Evolutionary conservation across 1,284 basidiomycete genomes (phyloP), one percentile per base, ranked within the genome.

Genomic region (Cryptococcus depauperatus): DNA sequence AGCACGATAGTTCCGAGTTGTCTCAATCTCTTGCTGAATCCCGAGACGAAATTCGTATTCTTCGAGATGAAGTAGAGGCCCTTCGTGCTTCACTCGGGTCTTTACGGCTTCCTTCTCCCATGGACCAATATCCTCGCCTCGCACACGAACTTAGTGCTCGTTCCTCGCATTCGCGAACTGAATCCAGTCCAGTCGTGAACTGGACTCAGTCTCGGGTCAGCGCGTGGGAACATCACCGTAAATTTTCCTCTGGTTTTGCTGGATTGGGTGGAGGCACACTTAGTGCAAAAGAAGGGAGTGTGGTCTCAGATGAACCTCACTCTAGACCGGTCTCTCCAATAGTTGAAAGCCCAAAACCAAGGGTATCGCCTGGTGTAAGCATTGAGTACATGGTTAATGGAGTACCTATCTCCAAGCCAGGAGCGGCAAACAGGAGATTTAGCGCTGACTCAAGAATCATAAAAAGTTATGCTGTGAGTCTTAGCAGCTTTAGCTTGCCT

Each of bases 1-100:
- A 86, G 66, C 79, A 79, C 26, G 85, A 89, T 58, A 85, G 85
- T 47, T 76, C 78, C 4, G 86, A 92, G 61, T 69, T 92, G 30
- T 81, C 84, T 48, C 77, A 76, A 44, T 68, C 88, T 13, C 73
- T 92, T 5, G 67, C 77, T 3, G 82, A 86, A 41, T 76, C 84
- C 1, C 77, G 85, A n/a, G 85, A 90, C 58, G 85, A 89, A 52
- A 66, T 82, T 6, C 77, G 81, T 44, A 61, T 72, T 2, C 65
- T 87, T 38, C 80, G 81, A 46, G 80, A 82, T 55, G 85, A 90
- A 64, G 68, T 83, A 0, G 84, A 83, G 42, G 85, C 89, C 60
- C 75, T 80, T 33, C 74, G 78, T 9, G 41, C 54, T 0, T 43
- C 46, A 14, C 48, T 56, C 23, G 55, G 57, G 21, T 48, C 55